phyloP scores from a whole-genome alignment of 139 green algal genomes.

The Medakamo hakoo region DNA sequence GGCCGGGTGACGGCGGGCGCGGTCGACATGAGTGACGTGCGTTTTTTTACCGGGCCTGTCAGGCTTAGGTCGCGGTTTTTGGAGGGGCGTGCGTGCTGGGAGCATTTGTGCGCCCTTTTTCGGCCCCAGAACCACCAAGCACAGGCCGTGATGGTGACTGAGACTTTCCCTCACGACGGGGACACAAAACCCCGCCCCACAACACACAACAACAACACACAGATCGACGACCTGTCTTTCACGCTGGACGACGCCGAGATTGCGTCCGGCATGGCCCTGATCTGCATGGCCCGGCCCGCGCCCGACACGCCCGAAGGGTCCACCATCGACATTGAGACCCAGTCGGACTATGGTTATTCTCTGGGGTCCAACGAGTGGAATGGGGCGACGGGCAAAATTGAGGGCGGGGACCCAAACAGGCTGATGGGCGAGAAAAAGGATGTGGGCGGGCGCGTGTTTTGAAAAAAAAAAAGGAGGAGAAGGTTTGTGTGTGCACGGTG shows the following conservation, averaged over 20 bases:
- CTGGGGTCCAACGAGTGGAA: slow-evolving; percentile 73
- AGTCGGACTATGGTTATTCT: slow-evolving; percentile 82
- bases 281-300: slow-evolving; percentile 76
- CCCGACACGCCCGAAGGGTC: too few species aligned
- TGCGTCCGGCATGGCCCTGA: slow-evolving; percentile 61
- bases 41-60: not conserved
- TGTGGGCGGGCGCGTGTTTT: not conserved
- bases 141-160: too few species aligned
- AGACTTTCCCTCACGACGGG: not conserved
- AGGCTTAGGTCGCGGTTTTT: too few species aligned
- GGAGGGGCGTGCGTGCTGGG: too few species aligned
- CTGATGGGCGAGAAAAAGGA: slow-evolving; percentile 15
- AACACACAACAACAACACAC: not conserved
- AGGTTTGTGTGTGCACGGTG: not conserved
- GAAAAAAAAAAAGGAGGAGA: not conserved
- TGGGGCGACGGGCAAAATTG: slow-evolving; percentile 58
- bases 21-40: slow-evolving; percentile 60
- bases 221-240: slow-evolving; percentile 72
- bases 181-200: not conserved
- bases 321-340: slow-evolving; percentile 64
- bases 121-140: too few species aligned
- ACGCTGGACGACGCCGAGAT: slow-evolving; percentile 63
- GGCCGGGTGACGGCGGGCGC: slow-evolving; percentile 43
- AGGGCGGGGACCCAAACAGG: slow-evolving; percentile 23
- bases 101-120: too few species aligned